Evolutionary conservation across 345 rosid species (phyloP).

Genomic region (Cardamine occulta): DNA sequence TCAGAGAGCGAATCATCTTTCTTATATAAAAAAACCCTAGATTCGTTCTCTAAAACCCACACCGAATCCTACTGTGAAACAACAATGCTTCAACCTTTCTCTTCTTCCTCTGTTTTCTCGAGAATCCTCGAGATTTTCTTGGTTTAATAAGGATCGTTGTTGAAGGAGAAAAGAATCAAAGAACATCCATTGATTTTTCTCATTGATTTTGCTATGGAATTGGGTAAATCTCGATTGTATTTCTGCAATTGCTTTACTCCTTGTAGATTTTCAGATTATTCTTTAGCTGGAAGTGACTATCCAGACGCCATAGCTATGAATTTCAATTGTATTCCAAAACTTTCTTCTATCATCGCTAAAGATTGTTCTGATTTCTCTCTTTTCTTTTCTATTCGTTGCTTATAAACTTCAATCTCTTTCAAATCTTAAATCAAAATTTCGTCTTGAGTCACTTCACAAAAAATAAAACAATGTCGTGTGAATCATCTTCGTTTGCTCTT

Average conservation of each 20-base stretch:
- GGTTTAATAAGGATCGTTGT: conserved; percentile 9
- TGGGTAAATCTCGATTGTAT: conserved; percentile 51
- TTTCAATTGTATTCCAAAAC: conserved; percentile 33
- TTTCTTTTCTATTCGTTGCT: conserved; percentile 15
- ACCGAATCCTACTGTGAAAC: conserved; percentile 3
- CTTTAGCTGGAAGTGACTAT: conserved; percentile 51
- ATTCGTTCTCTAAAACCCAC: conserved; percentile 33
- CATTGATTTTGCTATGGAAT: conserved; percentile 51
- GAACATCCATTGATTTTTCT: neutral
- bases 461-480: conserved; percentile 45
- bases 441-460: conserved; percentile 10
- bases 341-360: conserved; percentile 21
- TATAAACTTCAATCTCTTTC: conserved; percentile 23
- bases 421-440: conserved; percentile 5
- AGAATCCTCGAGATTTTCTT: conserved; percentile 31
- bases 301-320: conserved; percentile 45
- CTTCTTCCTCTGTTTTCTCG: conserved; percentile 36
- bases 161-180: neutral
- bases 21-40: conserved; percentile 23
- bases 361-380: conserved; percentile 18
- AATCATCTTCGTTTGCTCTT: conserved; percentile 41
- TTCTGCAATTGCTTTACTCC: conserved; percentile 36
- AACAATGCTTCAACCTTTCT: conserved; percentile 42
- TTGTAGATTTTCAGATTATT: conserved; percentile 40
- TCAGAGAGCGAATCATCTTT: conserved; percentile 34